phyloP scores from a whole-genome alignment of 2,329 filamentous ascomycete genomes.

The Pseudogymnoascus sp. region DNA sequence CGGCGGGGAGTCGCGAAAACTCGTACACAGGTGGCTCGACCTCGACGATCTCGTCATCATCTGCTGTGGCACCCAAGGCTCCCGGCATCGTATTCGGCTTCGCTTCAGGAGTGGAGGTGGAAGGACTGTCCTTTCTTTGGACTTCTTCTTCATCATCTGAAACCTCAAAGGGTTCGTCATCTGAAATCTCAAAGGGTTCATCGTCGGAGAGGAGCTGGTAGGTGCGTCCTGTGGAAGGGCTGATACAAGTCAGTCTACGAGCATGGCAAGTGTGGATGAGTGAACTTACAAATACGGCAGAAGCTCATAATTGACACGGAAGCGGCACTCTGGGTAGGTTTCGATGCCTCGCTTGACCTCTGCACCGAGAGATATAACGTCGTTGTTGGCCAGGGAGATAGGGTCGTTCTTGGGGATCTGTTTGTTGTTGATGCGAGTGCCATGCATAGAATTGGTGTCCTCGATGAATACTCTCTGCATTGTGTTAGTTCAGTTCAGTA shows the following conservation, averaged over 20 bases:
- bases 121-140: neutral
- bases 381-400: slow-evolving; percentile 29
- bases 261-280: neutral
- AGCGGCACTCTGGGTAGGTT: slow-evolving; percentile 28
- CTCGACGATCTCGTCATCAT: neutral
- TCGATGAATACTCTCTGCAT: slow-evolving; percentile 37
- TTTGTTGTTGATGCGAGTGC: slow-evolving; percentile 46
- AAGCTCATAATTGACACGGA: slow-evolving; percentile 21
- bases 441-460: slow-evolving; percentile 54
- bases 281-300: slow-evolving; percentile 23
- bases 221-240: neutral
- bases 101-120: neutral
- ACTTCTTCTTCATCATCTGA: neutral
- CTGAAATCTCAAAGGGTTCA: neutral
- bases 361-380: slow-evolving; percentile 39
- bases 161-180: neutral
- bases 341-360: slow-evolving; percentile 41
- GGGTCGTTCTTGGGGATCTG: slow-evolving; percentile 30
- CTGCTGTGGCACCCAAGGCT: neutral
- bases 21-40: neutral
- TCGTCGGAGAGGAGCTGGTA: neutral
- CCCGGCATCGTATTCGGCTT: neutral
- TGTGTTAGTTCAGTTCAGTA: slow-evolving; percentile 22
- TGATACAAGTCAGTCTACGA: neutral
- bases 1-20: neutral